A percentile compares a stretch with the other conserved stretches of the same genome.
Evolutionary conservation across 345 rosid species (phyloP).

Genomic region (Cardiospermum halicacabum): DNA sequence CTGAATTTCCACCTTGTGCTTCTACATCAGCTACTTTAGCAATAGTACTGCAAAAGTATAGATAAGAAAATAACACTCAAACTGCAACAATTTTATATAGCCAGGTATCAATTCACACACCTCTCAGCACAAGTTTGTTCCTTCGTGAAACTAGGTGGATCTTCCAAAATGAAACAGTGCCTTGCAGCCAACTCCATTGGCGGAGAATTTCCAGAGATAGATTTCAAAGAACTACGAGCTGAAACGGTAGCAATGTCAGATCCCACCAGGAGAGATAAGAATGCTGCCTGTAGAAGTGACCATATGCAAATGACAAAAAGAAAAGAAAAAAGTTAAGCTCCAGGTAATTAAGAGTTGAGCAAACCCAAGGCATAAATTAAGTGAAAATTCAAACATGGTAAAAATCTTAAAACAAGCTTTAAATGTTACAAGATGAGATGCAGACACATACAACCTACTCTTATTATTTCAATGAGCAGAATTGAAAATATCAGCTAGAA

Average conservation of each 20-base stretch:
- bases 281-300: constrained; percentile 58
- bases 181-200: constrained; percentile 70
- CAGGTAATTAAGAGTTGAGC: not conserved
- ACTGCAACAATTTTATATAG: constrained; percentile 9
- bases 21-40: constrained; percentile 33
- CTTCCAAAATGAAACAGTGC: constrained; percentile 89
- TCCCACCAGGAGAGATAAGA: constrained; percentile 58
- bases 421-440: not conserved
- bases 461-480: not conserved
- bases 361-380: not conserved
- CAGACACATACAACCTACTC: not conserved
- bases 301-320: not conserved
- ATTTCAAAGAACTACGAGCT: constrained; percentile 61
- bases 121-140: constrained; percentile 45
- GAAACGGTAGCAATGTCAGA: constrained; percentile 73
- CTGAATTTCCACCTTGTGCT: constrained; percentile 28
- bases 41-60: constrained; percentile 47
- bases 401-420: not conserved
- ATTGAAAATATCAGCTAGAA: not conserved
- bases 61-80: constrained; percentile 27
- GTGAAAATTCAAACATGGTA: not conserved
- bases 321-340: not conserved
- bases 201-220: constrained; percentile 45
- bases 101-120: constrained; percentile 29
- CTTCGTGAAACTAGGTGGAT: constrained; percentile 67